Base-by-base conservation (phyloP, 441 rosid species). In the Lepidium campestre region DNA sequence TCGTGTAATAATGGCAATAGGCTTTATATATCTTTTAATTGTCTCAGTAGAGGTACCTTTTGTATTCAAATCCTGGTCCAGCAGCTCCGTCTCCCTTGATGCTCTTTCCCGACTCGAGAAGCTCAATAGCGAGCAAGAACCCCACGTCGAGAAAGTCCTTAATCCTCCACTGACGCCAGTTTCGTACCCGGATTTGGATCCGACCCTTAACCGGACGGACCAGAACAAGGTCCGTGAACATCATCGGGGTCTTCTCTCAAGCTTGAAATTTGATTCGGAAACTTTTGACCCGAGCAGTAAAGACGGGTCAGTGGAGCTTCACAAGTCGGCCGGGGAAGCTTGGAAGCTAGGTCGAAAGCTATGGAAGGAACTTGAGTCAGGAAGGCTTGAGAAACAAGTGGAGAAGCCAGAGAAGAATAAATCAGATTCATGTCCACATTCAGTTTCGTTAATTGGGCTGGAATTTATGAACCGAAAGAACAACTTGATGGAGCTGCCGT, bases 231-330 rank as follows among this genome's bases (percentile, higher is more conserved):
- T 29, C 25, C 65, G 42, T 19, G 70, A 45, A 13, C 62, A 19
- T 55, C 68, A 49, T 71, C 48, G 40, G 31, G 75, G 66, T n/a
- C 54, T 90, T 41, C 73, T 90, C 66, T 88, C 98, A 7, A 71
- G 75, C 40, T 65, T 92, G 65, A 62, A 59, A 47, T 88, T 89
- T 34, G 90, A 79, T 71, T 78, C 83, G 1, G 65, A 63, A 29
- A 75, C 83, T 11, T 90, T 90, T 46, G 83, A 84, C 48, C 82
- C 91, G 47, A 69, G 65, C 68, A 65, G 63, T 10, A 80, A 83
- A 68, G 91, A 81, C 57, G 88, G 87, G 50, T 85, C 87, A 15
- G 76, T 87, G 54, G 93, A 89, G 91, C 86, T 93, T 31, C 93
- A 85, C 59, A 91, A 78, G 73, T 78, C 84, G 1, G 97, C 96